Conservation (phyloP, 1,284 basidiomycete genomes). For the Takashimella koratensis region DNA sequence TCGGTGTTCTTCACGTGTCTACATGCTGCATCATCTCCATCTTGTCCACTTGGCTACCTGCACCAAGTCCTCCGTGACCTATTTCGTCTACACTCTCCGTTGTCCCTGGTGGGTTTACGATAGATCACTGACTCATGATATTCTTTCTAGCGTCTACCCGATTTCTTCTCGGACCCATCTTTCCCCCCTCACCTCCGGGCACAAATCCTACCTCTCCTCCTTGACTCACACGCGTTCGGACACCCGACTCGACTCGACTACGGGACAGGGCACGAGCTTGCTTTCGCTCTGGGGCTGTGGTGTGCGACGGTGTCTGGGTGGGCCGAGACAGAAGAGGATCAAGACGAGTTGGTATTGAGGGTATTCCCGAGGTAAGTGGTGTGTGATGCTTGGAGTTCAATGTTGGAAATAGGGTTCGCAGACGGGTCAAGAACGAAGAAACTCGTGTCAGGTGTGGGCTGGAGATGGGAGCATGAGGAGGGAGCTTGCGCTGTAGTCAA, state of each 20-base stretch:
- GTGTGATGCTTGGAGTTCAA: not conserved
- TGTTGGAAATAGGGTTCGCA: no score
- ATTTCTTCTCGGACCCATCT: slow-evolving; percentile 57
- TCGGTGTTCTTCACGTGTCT: no score
- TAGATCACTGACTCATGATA: no score
- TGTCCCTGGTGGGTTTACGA: no score
- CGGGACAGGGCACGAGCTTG: slow-evolving; percentile 91
- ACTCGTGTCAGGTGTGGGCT: no score
- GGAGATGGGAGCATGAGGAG: no score
- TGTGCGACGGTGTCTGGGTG: slow-evolving; percentile 41
- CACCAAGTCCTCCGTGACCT: no score
- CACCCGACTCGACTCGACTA: slow-evolving; percentile 92
- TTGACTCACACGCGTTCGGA: slow-evolving; percentile 65
- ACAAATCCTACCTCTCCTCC: slow-evolving; percentile 62
- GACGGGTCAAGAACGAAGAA: no score
- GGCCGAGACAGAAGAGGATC: slow-evolving; percentile 34
- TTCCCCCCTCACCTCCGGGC: slow-evolving; percentile 54
- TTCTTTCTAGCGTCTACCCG: slow-evolving; percentile 66
- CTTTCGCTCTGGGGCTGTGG: slow-evolving; percentile 73
- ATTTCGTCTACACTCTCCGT: no score
- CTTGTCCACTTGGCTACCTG: no score
- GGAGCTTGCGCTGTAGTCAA: no score
- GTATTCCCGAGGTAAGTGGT: slow-evolving; percentile 45
- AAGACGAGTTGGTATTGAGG: slow-evolving; percentile 48
- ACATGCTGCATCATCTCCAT: not conserved